Evolutionary conservation across 1,139 yeast species (phyloP).

Genomic region (Zygosaccharomyces sapae): DNA sequence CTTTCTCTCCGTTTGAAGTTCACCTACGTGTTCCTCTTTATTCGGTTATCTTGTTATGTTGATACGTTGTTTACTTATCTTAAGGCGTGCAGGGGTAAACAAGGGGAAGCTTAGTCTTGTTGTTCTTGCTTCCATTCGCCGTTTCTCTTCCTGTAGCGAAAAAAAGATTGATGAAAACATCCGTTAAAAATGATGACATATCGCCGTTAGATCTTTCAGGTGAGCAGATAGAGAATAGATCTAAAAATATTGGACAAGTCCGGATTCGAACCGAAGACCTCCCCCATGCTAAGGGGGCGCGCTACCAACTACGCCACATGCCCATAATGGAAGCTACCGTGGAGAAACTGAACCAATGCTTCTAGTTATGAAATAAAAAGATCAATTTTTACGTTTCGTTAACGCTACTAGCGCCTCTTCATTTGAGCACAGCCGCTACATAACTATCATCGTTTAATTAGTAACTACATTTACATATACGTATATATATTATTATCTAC

Average conservation of each 20-base stretch:
- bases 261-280: conserved; percentile 11
- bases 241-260: conserved; percentile 7
- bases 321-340: too few species aligned
- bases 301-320: conserved; percentile 13
- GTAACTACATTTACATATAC: too few species aligned
- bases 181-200: background rate
- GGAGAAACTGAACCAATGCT: too few species aligned
- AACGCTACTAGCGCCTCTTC: too few species aligned
- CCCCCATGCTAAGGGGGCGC: conserved; percentile 11
- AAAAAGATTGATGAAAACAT: background rate
- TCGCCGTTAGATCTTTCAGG: too few species aligned
- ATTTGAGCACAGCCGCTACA: too few species aligned
- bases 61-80: background rate
- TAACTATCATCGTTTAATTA: too few species aligned
- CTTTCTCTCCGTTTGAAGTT: background rate
- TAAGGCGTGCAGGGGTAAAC: background rate
- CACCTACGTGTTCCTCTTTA: background rate
- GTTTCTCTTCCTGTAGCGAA: conserved; percentile 5
- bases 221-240: too few species aligned
- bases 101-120: conserved; percentile 3
- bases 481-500: background rate
- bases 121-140: conserved; percentile 2
- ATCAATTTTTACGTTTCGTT: too few species aligned
- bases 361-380: too few species aligned
- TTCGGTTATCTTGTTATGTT: background rate